These are phyloP conservation scores for Carex littledalei DNA, from an alignment of 176 grass and related monocot species.

Conservation along the genomic window DNA sequence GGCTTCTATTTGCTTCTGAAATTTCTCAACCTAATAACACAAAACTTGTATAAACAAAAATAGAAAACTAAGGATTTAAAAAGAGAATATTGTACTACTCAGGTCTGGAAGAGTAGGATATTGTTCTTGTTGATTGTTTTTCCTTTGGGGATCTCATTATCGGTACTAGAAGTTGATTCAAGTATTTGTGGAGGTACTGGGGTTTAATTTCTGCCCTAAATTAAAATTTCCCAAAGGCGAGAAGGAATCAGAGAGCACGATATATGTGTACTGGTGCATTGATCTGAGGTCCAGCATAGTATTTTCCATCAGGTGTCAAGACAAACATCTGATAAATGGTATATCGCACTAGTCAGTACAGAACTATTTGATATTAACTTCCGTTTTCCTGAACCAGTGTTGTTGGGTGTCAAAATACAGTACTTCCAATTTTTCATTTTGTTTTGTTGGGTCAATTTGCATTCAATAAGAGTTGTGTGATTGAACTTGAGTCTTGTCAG, in stretches of 20 bases:
- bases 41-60: slow-evolving; percentile 2
- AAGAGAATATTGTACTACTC: background rate
- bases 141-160: slow-evolving; percentile 51
- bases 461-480: background rate
- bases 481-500: background rate
- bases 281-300: background rate
- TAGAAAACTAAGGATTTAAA: background rate
- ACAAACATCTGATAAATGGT: background rate
- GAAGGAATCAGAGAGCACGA: background rate
- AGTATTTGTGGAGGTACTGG: background rate
- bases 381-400: background rate
- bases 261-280: background rate
- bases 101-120: background rate
- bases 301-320: background rate
- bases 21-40: slow-evolving; percentile 52
- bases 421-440: background rate
- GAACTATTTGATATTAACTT: background rate
- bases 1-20: slow-evolving; percentile 59
- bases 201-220: background rate
- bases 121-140: background rate
- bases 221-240: background rate
- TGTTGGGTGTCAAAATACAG: background rate
- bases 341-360: background rate
- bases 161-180: background rate
- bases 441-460: background rate